These are phyloP conservation scores for Salix purpurea DNA, from an alignment of 345 rosid genomes.

Conservation along the genomic window DNA sequence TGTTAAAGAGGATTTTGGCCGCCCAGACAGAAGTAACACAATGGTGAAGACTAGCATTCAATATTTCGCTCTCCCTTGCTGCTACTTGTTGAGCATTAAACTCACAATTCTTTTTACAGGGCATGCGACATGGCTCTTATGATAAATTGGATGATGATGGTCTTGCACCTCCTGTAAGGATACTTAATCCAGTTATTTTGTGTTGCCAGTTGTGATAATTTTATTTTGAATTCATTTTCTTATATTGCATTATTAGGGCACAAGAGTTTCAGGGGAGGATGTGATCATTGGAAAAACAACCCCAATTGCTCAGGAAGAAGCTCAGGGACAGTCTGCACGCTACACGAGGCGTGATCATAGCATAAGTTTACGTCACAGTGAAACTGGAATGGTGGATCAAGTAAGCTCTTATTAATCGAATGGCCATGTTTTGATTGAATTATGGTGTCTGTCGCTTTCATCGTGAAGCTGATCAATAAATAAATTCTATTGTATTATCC, in stretches of 20 bases:
- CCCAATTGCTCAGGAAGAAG: slow-evolving; percentile 83
- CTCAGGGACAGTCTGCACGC: slow-evolving; percentile 80
- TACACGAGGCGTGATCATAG: slow-evolving; percentile 91
- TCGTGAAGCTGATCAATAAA: not conserved
- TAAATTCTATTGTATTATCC: no score
- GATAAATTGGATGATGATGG: slow-evolving; percentile 98
- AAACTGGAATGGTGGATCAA: slow-evolving; percentile 97
- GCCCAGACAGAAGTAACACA: slow-evolving; percentile 83
- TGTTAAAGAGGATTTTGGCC: slow-evolving; percentile 95
- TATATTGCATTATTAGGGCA: slow-evolving; percentile 49
- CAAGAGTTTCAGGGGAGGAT: slow-evolving; percentile 95
- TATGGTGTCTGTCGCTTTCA: not conserved
- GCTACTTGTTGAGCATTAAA: slow-evolving; percentile 12
- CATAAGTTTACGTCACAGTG: slow-evolving; percentile 94
- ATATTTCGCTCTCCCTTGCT: not conserved
- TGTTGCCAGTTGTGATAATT: not conserved
- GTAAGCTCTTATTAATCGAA: slow-evolving; percentile 33
- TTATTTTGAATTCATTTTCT: not conserved
- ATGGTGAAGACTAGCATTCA: slow-evolving; percentile 44
- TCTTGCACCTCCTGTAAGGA: slow-evolving; percentile 93
- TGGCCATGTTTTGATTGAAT: not conserved
- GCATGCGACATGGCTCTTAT: slow-evolving; percentile 98
- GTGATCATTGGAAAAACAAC: slow-evolving; percentile 96
- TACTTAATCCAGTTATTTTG: not conserved
- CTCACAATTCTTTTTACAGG: slow-evolving; percentile 42